Conservation (phyloP, 129 eudicot genomes). For the Flaveria brownii region DNA sequence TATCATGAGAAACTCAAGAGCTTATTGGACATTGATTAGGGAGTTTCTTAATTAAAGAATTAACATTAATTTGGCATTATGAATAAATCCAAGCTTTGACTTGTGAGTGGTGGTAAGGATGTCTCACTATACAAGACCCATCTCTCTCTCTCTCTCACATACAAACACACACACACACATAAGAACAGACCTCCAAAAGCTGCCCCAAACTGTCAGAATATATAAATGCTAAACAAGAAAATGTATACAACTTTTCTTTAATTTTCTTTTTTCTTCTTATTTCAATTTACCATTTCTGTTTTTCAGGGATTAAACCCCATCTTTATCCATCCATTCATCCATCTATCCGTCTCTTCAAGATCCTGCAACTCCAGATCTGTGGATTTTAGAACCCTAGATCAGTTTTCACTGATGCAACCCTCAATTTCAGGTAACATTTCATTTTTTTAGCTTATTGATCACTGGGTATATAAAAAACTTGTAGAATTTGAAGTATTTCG, state of each 20-base stretch:
- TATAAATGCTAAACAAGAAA: slow-evolving; percentile 49
- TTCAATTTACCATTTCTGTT: slow-evolving; percentile 30
- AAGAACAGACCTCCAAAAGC: slow-evolving; percentile 38
- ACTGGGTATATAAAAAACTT: not conserved
- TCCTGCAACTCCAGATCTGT: slow-evolving; percentile 48
- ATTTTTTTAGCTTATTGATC: slow-evolving; percentile 2
- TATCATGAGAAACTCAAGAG: not conserved
- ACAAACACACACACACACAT: not conserved
- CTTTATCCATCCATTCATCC: not conserved
- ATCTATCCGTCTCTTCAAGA: slow-evolving; percentile 41
- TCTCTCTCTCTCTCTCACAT: slow-evolving; percentile 20
- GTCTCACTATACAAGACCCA: slow-evolving; percentile 28
- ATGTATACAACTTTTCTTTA: slow-evolving; percentile 32
- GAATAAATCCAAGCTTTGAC: slow-evolving; percentile 39
- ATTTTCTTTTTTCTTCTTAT: slow-evolving; percentile 9
- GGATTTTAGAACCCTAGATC: slow-evolving; percentile 34
- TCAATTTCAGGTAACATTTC: slow-evolving; percentile 42
- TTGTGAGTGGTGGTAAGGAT: slow-evolving; percentile 49
- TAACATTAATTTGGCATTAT: not conserved
- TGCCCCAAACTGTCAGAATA: slow-evolving; percentile 45
- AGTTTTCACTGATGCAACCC: slow-evolving; percentile 29
- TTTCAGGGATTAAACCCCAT: slow-evolving; percentile 30
- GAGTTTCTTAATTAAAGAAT: slow-evolving; percentile 14
- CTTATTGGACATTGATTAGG: slow-evolving; percentile 21
- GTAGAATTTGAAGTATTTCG: not conserved